phyloP scores from a whole-genome alignment of 805 yeast genomes.

The Kluyveromyces aestuarii region DNA sequence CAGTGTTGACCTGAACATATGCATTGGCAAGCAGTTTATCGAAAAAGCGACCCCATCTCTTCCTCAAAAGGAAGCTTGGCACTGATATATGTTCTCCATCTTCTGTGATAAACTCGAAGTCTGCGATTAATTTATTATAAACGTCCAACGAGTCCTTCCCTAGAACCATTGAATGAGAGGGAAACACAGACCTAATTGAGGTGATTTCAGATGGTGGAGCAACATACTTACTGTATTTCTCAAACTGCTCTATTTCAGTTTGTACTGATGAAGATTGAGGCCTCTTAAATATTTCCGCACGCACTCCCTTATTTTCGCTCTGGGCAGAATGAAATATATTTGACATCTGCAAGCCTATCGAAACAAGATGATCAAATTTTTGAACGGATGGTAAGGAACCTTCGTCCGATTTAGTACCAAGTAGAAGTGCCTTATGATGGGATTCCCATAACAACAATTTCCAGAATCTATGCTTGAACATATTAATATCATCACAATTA shows the following conservation, averaged over 20 bases:
- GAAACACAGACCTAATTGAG: conserved; percentile 60
- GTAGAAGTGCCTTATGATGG: conserved; percentile 58
- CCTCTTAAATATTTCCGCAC: conserved; percentile 1
- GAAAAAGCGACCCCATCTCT: conserved; percentile 72
- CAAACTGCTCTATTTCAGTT: conserved; percentile 34
- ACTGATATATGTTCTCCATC: conserved; percentile 63
- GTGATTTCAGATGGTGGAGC: conserved; percentile 64
- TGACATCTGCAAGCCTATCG: conserved; percentile 47
- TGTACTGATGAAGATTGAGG: background rate
- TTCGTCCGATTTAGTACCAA: conserved; percentile 37
- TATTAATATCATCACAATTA: conserved; percentile 42
- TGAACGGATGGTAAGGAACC: conserved; percentile 31
- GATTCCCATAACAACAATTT: conserved; percentile 68
- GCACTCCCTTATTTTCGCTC: background rate
- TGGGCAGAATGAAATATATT: conserved; percentile 28
- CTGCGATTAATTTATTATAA: conserved; percentile 53
- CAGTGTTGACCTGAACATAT: conserved; percentile 45
- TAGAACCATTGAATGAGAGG: conserved; percentile 67
- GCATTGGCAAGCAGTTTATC: conserved; percentile 53
- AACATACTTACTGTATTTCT: conserved; percentile 63
- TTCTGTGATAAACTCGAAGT: conserved; percentile 61
- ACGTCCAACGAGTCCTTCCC: conserved; percentile 69
- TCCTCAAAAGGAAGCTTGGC: conserved; percentile 50
- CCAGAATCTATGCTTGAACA: conserved; percentile 52
- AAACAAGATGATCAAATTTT: conserved; percentile 35